Base-by-base conservation (phyloP, 2,329 filamentous ascomycete genomes). In the Xylaria sp. region DNA sequence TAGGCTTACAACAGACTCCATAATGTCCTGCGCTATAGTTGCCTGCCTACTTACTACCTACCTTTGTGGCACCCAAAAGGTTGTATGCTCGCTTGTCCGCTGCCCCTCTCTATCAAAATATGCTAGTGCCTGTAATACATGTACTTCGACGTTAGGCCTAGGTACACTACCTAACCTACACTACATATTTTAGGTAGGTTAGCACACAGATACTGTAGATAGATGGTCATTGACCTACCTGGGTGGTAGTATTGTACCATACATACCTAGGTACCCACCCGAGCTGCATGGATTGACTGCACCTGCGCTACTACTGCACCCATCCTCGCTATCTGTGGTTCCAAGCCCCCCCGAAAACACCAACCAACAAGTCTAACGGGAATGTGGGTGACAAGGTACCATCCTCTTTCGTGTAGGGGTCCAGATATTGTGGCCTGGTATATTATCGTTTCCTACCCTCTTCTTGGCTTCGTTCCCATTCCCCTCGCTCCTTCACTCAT, bases 361-460 rank as follows among this genome's bases (percentile, higher is more conserved):
- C 65, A 70, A 71, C 67, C 56, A 68, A 44, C 36, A 28, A 46
- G 33, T 51, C 63, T 48, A 59, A 65, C 60, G 53, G 40, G 61
- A 42, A 61, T 49, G 66, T 60, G 57, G 59, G 51, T 38, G 48
- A 61, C 64, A 66, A 65, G 66, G 70, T 68, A 59, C 56, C 56
- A 67, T 71, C 61, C 61, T 61, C 53, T 70, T 56, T 59, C 26
- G 58, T 51, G 65, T 68, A 68, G 63, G 68, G 69, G 66, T 69
- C 69, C 53, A 69, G 63, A 65, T 67, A 68, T 15, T 49, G 40
- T 31, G 17, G 38, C 31, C n/a, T 66, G 17, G 53, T 68, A 72
- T 72, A 72, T 70, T 65, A 69, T 67, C 59, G 63, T 67, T 66
- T 69, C 64, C 28, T 71, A 17, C 58, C 59, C 68, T 46, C 63